Evolutionary conservation across 176 grass and related monocot species (phyloP).

Genomic region (Carex kokanica): DNA sequence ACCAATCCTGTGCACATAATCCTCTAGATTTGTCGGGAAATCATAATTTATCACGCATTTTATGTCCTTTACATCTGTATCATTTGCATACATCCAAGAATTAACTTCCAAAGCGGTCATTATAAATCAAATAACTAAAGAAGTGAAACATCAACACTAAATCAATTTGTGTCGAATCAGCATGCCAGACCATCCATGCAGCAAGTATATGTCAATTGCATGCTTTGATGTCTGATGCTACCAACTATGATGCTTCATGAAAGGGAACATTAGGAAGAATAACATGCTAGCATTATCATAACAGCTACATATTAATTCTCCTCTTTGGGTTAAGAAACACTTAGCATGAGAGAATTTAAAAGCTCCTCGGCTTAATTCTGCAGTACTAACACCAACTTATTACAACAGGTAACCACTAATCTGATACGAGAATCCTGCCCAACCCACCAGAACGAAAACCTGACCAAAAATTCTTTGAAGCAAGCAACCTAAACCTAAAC

Average conservation of each 20-base stretch:
- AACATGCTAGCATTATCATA: not conserved
- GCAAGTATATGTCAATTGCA: not conserved
- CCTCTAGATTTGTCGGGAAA: slow-evolving; percentile 87
- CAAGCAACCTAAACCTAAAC: not conserved
- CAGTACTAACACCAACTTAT: not conserved
- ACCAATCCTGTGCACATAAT: slow-evolving; percentile 98
- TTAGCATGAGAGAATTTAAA: not conserved
- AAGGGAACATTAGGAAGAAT: not conserved
- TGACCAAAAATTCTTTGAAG: not conserved
- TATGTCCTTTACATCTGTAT: slow-evolving; percentile 99
- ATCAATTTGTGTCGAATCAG: not conserved
- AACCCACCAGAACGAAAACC: not conserved
- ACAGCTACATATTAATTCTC: not conserved
- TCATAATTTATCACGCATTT: slow-evolving; percentile 99
- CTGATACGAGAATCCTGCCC: not conserved
- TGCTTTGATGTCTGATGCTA: not conserved
- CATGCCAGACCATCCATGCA: not conserved
- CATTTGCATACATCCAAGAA: slow-evolving; percentile 22
- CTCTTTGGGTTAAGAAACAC: not conserved
- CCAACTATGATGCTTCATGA: not conserved
- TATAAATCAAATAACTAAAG: not conserved
- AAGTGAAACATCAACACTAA: not conserved
- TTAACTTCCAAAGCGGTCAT: not conserved
- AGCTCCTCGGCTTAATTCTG: not conserved
- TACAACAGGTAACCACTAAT: not conserved